These are phyloP conservation scores for Melampsora americana DNA, from an alignment of 1,284 basidiomycete genomes.

Conservation along the genomic window DNA sequence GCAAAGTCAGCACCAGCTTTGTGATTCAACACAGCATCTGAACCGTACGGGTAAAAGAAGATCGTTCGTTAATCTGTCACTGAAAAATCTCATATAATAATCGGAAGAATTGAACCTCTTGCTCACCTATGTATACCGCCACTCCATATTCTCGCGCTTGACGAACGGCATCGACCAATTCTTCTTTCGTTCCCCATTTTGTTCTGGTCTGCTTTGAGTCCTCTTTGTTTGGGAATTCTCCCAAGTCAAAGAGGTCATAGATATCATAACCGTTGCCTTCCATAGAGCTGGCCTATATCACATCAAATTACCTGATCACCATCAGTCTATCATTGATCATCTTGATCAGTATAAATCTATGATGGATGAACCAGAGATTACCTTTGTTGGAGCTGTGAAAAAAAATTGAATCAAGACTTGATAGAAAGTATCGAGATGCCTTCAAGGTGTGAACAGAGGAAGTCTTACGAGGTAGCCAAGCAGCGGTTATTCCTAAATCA, in stretches of 20 bases:
- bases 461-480: constrained; percentile 61
- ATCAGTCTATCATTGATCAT: constrained; percentile 48
- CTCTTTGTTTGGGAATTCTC: constrained; percentile 86
- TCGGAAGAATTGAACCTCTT: too few relatives aligned
- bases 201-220: constrained; percentile 61
- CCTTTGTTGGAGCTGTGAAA: background rate
- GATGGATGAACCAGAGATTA: background rate
- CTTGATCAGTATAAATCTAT: background rate
- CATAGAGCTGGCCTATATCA: constrained; percentile 55
- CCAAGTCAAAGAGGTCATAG: constrained; percentile 60
- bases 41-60: constrained; percentile 10
- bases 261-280: constrained; percentile 58
- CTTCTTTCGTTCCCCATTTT: constrained; percentile 85
- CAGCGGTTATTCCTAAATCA: constrained; percentile 75
- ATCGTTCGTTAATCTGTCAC: background rate
- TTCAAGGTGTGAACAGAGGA: background rate
- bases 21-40: constrained; percentile 73
- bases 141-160: constrained; percentile 58
- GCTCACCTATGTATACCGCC: constrained; percentile 56
- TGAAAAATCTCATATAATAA: too few relatives aligned
- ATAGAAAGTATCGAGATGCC: background rate
- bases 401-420: background rate
- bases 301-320: constrained; percentile 25
- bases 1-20: constrained; percentile 70
- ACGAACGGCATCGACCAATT: constrained; percentile 68